Base-by-base conservation (phyloP, 2,329 filamentous ascomycete genomes). In the Sporothrix mexicana region DNA sequence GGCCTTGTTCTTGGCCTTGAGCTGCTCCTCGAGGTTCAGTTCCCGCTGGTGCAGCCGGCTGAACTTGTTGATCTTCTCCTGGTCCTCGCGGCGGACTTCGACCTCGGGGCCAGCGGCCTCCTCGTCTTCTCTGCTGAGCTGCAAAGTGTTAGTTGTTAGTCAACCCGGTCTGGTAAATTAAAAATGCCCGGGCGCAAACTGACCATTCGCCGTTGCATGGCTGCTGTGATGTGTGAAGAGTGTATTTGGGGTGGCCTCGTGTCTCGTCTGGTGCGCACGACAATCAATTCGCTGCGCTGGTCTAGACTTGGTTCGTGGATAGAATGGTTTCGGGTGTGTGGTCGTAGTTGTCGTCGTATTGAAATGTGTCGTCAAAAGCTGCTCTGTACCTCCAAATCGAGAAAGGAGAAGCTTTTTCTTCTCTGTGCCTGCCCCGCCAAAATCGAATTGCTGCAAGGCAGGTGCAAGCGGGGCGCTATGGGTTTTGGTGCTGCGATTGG, bases 61-160 rank as follows among this genome's bases (percentile, higher is more conserved):
- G 86, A 99, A 99, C 76, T 91, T 92, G 84, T 99, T 99, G 89
- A 99, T 99, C 84, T 96, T 97, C 84, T 98, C 95, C 83, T 99
- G 96, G 81, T 99, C 96, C 81, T 98, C 95, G 79, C 95, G 92
- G 74, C 96, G 93, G 73, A 99, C 96, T 82, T 98, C 93, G 78
- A 94, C 92, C 80, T 99, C 96, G 77, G 96, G 92, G 74, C 89
- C 88, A 70, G 87, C 87, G 23, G 90, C 86, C 73, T 90, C 91
- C 83, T 99, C 96, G 78, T 98, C 95, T 81, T 97, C 95, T 80
- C 94, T 97, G 62, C 93, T 94, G 77, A 99, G 92, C 96, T 98
- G 79, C 10, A 20, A 36, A 43, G 8, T 4, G 47, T 61, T 64
- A 69, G 30, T 47, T 20, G 10, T 41, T 47, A 25, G 45, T 1